A percentile compares a stretch with the other conserved stretches of the same genome.
Conservation (phyloP, 371 early-diverging fungal species). For the Phascolomyces articulosus region DNA sequence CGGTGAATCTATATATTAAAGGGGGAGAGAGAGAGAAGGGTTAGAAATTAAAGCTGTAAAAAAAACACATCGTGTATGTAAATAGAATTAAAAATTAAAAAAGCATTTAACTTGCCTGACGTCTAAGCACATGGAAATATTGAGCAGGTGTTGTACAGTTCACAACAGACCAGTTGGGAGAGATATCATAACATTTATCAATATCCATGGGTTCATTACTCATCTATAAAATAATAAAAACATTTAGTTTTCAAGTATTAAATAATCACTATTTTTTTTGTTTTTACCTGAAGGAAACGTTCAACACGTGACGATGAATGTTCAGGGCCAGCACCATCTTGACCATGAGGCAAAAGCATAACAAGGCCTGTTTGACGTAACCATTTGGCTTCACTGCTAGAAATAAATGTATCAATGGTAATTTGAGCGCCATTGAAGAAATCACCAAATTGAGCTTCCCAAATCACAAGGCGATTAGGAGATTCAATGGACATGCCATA, state of each 20-base stretch:
- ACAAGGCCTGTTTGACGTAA: constrained; percentile 88
- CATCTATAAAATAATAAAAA: constrained; percentile 49
- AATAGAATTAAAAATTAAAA: too few relatives aligned
- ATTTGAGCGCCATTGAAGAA: constrained; percentile 97
- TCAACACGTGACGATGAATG: constrained; percentile 91
- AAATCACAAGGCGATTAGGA: constrained; percentile 83
- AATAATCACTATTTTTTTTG: too few relatives aligned
- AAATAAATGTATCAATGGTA: constrained; percentile 90
- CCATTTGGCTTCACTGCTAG: constrained; percentile 95
- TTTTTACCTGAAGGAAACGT: constrained; percentile 93
- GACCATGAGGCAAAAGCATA: constrained; percentile 95
- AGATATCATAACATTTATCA: constrained; percentile 44
- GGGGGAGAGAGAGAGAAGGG: too few relatives aligned
- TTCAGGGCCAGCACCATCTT: constrained; percentile 97
- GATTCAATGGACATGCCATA: constrained; percentile 90
- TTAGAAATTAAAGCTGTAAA: neutral
- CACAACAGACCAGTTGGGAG: constrained; percentile 93
- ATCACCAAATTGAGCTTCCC: constrained; percentile 99
- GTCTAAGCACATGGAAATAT: constrained; percentile 93
- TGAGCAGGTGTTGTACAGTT: constrained; percentile 95
- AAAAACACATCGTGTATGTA: too few relatives aligned
- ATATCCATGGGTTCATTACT: constrained; percentile 79
- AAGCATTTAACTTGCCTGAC: constrained; percentile 84
- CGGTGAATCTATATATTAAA: constrained; percentile 61
- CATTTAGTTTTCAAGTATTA: neutral